Evolutionary conservation across 345 rosid genomes (phyloP), one percentile per base, ranked within the genome.

Genomic region (Hirschfeldia incana): DNA sequence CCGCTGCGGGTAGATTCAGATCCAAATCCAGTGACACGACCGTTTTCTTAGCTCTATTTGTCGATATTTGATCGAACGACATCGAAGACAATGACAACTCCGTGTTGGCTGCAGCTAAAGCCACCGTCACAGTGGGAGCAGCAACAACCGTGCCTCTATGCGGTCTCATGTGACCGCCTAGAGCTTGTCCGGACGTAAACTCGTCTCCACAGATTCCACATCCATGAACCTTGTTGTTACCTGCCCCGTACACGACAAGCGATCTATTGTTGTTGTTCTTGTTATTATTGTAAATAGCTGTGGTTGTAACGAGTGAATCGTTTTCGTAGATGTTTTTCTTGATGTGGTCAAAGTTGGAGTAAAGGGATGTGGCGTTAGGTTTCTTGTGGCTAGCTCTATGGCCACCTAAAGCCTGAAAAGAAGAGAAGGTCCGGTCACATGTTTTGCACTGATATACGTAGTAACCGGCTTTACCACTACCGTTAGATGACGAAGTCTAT

Each of bases 331-430:
- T 79, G 58, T 79, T 75, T 16, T 82, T 85, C 82, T 81, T 85
- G 3, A 74, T 4, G 53, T 46, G 73, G 59, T 80, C 83, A 4
- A 82, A 73, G 6, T 21, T 44, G 37, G 71, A 63, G 69, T 17
- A 78, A 69, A 37, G 73, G n/a, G 73, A 71, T 27, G 75, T 64
- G 8, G 76, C 67, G 82, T 85, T 91, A 0, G 90, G 97, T 84
- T 95, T 95, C 88, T 88, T 95, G 74, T 95, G 99, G 79, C 99
- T 95, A 1, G 99, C 98, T 70, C 99, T 84, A 55, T 95, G 99
- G 12, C 99, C 99, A 0, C 99, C 99, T 15, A 95, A 86, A 36
- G 99, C 99, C 80, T 95, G 99, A 73, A 95, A 95, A 0, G 99
- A 95, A 26, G 97, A 90, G 62, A 95, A 95, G 0, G 93, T 88